Base-by-base conservation (phyloP, 2,329 filamentous ascomycete species). In the Penicillium thymicola region DNA sequence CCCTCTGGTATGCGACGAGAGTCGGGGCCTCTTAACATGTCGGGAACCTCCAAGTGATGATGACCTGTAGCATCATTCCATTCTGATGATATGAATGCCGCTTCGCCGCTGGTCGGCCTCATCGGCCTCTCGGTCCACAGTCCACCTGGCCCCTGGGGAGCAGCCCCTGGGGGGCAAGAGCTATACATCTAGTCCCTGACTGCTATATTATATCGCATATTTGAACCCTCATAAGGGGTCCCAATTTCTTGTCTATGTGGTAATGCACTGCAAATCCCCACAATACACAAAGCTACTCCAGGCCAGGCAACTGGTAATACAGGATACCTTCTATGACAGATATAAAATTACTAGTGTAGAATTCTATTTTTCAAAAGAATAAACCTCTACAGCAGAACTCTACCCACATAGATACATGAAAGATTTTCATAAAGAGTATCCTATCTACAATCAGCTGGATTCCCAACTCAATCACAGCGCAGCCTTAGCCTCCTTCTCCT, bases 401-500 rank as follows among this genome's bases (percentile, higher is more conserved):
- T 5, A 5, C 5, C 16, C 4, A 43, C 41, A n/a, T 43, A 3
- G 18, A 28, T n/a, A 6, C 23, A 23, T 27, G 27, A 25, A 43
- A n/a, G 2, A 0, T n/a, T n/a, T 28, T 16, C 25, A 18, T n/a
- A 28, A 43, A 18, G 16, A 28, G 23, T 27, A 43, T 43, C 4
- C 4, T 27, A 43, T 43, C 4, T 7, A 23, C 9, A 11, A 27
- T 23, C 18, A 23, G 13, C 6, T 16, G 14, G 1, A 16, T 34
- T 34, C 9, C 13, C 23, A 38, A 21, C 27, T 23, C 55, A 16
- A 25, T 58, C 50, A 67, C 16, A 67, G 47, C 16, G 44, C 51
- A 45, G 66, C 61, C 50, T 61, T 67, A 23, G 57, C 54, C 45
- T 66, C 64, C 55, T 69, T 65, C 55, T 70, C 67, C 63, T 64